phyloP scores from a whole-genome alignment of 371 early-diverging fungal genomes.

The Mortierella sp. region DNA sequence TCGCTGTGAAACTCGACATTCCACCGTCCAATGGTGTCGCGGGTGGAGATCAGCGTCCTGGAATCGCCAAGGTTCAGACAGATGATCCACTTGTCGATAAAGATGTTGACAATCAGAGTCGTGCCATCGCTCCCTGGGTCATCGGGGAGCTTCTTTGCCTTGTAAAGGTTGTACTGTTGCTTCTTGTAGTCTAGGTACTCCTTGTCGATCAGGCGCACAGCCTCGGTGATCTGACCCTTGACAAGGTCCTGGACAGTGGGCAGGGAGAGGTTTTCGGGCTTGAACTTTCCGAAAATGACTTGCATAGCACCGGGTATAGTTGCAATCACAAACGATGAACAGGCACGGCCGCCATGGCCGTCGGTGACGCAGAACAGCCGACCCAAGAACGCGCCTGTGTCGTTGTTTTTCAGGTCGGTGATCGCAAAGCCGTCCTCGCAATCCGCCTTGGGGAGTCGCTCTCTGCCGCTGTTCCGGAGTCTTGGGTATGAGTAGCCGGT shows the following conservation, averaged over 20 bases:
- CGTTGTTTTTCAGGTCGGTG: conserved; percentile 61
- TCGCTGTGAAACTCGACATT: conserved; percentile 73
- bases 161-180: conserved; percentile 55
- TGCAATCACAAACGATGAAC: conserved; percentile 72
- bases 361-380: conserved; percentile 73
- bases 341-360: conserved; percentile 78
- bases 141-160: conserved; percentile 44
- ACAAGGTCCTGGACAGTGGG: conserved; percentile 58
- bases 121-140: conserved; percentile 85
- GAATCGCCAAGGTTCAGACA: conserved; percentile 89
- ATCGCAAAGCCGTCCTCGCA: conserved; percentile 76
- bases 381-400: conserved; percentile 59
- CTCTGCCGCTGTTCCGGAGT: conserved; percentile 67
- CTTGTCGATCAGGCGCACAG: conserved; percentile 68
- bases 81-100: conserved; percentile 79
- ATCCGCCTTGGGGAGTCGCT: conserved; percentile 68
- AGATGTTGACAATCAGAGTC: conserved; percentile 80
- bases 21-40: conserved; percentile 62
- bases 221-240: conserved; percentile 63
- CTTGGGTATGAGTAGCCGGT: conserved; percentile 76
- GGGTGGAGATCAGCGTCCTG: conserved; percentile 72
- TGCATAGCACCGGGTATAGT: conserved; percentile 67
- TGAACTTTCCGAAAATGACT: conserved; percentile 61
- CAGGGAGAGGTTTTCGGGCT: conserved; percentile 58
- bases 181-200: conserved; percentile 70